Evolutionary conservation across 192 early-diverging fungal genomes (phyloP).

Genomic region (Lobosporangium transversale): DNA sequence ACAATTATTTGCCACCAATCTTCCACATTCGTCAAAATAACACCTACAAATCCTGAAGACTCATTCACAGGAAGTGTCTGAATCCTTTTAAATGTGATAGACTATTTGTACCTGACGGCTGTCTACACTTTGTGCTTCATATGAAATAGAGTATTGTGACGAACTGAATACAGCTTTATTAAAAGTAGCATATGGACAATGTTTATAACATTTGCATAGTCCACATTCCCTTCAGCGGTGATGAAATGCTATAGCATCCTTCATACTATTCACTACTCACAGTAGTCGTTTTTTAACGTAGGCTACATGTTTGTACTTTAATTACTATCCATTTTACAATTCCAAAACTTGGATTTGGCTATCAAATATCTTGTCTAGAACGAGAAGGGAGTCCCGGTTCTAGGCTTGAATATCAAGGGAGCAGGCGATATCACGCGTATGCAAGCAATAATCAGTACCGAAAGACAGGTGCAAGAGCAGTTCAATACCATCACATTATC

Average conservation of each 20-base stretch:
- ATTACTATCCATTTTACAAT: not conserved
- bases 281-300: not conserved
- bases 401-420: conserved; percentile 1
- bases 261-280: conserved; percentile 2
- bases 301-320: not conserved
- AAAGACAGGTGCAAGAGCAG: conserved; percentile 7
- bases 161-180: conserved; percentile 1
- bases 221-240: not conserved
- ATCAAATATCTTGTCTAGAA: conserved; percentile 10
- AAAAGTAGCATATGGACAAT: conserved; percentile 5
- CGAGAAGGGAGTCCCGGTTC: conserved; percentile 3
- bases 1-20: not conserved
- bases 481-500: conserved; percentile 1
- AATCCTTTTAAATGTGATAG: not conserved
- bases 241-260: conserved; percentile 6
- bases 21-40: not conserved
- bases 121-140: not conserved
- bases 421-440: not conserved
- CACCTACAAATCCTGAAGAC: conserved; percentile 3
- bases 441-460: not conserved
- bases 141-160: not conserved
- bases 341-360: conserved; percentile 3
- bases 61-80: not conserved
- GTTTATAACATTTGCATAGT: conserved; percentile 1
- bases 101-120: not conserved